A percentile compares a stretch with the other conserved stretches of the same genome.
These are phyloP conservation scores for Bipolaris sorokiniana DNA, from an alignment of 2,329 filamentous ascomycete species.

Conservation along the genomic window DNA sequence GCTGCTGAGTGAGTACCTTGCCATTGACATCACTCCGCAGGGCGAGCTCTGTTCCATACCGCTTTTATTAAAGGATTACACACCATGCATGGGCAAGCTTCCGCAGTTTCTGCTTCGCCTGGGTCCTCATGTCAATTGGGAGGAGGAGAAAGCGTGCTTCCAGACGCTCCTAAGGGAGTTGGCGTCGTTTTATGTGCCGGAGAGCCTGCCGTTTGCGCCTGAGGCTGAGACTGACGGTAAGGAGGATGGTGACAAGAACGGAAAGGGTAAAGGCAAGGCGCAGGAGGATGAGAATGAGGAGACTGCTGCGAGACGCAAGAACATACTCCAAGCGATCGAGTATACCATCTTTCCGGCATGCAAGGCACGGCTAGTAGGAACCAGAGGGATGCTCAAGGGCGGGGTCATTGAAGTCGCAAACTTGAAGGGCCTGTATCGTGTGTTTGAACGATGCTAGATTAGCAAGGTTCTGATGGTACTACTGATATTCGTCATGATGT, in stretches of 20 bases:
- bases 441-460: slow-evolving; percentile 85
- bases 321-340: slow-evolving; percentile 79
- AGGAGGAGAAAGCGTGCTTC: slow-evolving; percentile 83
- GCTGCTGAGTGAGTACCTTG: slow-evolving; percentile 94
- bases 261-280: slow-evolving; percentile 19
- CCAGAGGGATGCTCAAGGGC: slow-evolving; percentile 74
- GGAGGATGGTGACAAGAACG: slow-evolving; percentile 17
- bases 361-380: slow-evolving; percentile 81
- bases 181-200: slow-evolving; percentile 88
- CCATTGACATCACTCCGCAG: slow-evolving; percentile 76
- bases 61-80: slow-evolving; percentile 86
- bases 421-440: slow-evolving; percentile 87
- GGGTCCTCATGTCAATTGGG: slow-evolving; percentile 88
- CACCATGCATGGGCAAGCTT: slow-evolving; percentile 82
- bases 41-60: slow-evolving; percentile 82
- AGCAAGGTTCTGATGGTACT: background rate
- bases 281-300: slow-evolving; percentile 48
- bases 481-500: background rate
- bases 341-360: slow-evolving; percentile 90
- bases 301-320: slow-evolving; percentile 62
- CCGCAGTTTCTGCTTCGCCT: slow-evolving; percentile 86
- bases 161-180: slow-evolving; percentile 83
- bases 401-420: slow-evolving; percentile 83
- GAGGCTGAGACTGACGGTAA: slow-evolving; percentile 51
- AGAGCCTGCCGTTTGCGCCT: slow-evolving; percentile 69